Conservation (phyloP, 176 grass and related monocot species). For the Elaeis guineensis region DNA sequence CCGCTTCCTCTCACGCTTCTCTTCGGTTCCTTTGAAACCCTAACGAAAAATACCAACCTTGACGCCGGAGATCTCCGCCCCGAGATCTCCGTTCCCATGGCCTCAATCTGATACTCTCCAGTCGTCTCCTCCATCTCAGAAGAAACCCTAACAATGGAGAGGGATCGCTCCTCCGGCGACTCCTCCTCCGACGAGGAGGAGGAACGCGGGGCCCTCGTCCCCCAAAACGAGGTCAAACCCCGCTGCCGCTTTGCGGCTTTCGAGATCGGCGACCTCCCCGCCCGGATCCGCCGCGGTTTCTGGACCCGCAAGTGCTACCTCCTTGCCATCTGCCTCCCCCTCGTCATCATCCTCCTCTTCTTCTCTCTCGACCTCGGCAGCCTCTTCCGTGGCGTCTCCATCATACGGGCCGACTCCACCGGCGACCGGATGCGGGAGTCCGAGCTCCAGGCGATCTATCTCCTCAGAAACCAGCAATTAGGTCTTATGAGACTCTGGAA, state of each 20-base stretch:
- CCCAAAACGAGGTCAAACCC: constrained; percentile 55
- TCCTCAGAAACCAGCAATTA: constrained; percentile 65
- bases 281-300: constrained; percentile 21
- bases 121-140: no score
- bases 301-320: constrained; percentile 53
- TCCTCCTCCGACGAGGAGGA: constrained; percentile 70
- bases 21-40: no score
- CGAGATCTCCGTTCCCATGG: no score
- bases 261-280: not conserved
- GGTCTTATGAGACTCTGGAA: constrained; percentile 62
- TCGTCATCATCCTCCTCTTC: constrained; percentile 61
- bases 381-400: constrained; percentile 38
- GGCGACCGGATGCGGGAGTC: constrained; percentile 67
- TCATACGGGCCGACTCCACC: constrained; percentile 41
- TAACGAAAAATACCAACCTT: no score
- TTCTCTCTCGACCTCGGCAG: constrained; percentile 47
- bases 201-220: constrained; percentile 56
- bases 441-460: constrained; percentile 68
- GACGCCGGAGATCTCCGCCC: no score
- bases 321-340: constrained; percentile 41
- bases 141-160: constrained; percentile 28
- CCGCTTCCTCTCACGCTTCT: no score
- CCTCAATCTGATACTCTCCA: no score
- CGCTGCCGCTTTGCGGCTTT: not conserved
- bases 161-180: constrained; percentile 1